A percentile compares a stretch with the other conserved stretches of the same genome.
These are phyloP conservation scores for Biscogniauxia mediterranea DNA, from an alignment of 2,329 filamentous ascomycete species.

Conservation along the genomic window DNA sequence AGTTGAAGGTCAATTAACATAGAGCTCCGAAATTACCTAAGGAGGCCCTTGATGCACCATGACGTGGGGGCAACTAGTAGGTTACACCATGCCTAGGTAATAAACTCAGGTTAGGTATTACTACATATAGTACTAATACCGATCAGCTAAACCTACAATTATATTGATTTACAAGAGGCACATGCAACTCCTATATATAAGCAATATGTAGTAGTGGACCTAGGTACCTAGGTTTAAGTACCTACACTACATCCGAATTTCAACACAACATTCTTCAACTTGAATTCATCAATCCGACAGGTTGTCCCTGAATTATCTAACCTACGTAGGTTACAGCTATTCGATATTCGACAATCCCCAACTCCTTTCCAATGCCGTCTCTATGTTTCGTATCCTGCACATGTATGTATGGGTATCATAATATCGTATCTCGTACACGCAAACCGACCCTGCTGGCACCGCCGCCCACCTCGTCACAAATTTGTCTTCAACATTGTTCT, in stretches of 20 bases:
- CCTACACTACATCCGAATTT: background rate
- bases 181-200: too few species aligned
- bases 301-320: background rate
- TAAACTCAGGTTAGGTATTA: too few species aligned
- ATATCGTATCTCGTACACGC: background rate
- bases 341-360: background rate
- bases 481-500: background rate
- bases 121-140: too few species aligned
- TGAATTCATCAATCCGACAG: too few species aligned
- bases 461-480: background rate
- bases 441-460: background rate
- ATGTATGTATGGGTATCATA: background rate
- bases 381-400: background rate
- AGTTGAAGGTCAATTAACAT: background rate
- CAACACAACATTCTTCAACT: too few species aligned
- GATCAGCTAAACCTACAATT: too few species aligned
- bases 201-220: too few species aligned
- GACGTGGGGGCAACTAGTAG: slow-evolving; percentile 21
- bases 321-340: background rate
- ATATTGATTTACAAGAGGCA: too few species aligned
- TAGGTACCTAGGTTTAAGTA: background rate
- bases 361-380: background rate
- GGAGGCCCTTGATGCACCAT: slow-evolving; percentile 24
- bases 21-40: background rate
- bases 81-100: too few species aligned